These are phyloP conservation scores for Globisporangium barbulae DNA, from an alignment of 352 stramenopile species.

Conservation along the genomic window DNA sequence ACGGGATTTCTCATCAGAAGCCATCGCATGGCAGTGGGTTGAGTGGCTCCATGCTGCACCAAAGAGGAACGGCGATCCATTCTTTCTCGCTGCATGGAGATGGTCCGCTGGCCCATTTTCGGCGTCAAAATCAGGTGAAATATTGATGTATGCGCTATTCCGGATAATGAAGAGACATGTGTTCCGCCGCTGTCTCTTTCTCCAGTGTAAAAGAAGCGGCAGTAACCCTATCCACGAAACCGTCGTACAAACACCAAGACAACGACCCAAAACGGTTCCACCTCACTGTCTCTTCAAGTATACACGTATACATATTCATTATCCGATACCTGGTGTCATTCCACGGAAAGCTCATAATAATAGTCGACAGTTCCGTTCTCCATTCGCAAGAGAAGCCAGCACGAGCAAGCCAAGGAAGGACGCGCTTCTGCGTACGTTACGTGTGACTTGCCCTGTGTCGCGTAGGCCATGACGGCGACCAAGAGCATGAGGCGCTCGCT, in stretches of 20 bases:
- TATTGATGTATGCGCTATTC: too few relatives aligned
- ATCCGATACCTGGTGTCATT: background rate
- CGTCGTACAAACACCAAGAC: background rate
- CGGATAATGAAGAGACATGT: too few relatives aligned
- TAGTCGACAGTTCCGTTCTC: background rate
- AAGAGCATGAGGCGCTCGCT: background rate
- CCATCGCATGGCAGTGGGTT: too few relatives aligned
- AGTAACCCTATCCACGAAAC: background rate
- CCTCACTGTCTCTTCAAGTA: background rate
- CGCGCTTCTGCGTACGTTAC: background rate
- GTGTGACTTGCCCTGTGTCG: background rate
- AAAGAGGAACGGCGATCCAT: background rate
- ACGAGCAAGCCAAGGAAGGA: background rate
- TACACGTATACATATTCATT: background rate
- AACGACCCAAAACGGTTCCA: background rate
- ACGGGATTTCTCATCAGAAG: too few relatives aligned
- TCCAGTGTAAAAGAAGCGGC: background rate
- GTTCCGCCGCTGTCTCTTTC: too few relatives aligned
- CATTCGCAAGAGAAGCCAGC: background rate
- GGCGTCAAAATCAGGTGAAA: too few relatives aligned
- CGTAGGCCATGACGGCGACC: background rate
- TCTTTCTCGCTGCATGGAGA: too few relatives aligned
- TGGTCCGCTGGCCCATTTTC: too few relatives aligned
- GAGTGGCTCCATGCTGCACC: background rate
- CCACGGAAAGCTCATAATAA: background rate